phyloP scores from a whole-genome alignment of 2,329 filamentous ascomycete species.

The Ilyonectria robusta region DNA sequence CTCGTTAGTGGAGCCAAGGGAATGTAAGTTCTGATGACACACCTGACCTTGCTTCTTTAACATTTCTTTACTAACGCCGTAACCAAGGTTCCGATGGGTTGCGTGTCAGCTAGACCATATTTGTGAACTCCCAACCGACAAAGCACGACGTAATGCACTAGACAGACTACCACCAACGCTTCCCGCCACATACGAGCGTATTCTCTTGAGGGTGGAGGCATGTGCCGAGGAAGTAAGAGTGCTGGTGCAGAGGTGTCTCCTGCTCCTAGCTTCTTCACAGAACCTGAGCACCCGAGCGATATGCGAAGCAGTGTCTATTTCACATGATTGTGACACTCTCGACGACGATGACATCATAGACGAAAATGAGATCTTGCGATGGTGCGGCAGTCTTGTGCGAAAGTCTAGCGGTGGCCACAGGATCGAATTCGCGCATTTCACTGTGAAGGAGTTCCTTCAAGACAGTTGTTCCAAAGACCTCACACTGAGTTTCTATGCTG shows the following conservation, averaged over 20 bases:
- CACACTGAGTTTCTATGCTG: neutral
- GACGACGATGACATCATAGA: conserved; percentile 14
- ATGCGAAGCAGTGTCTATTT: conserved; percentile 17
- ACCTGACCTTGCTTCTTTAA: too few relatives aligned
- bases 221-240: neutral
- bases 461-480: neutral
- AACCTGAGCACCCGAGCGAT: neutral
- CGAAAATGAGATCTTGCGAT: neutral
- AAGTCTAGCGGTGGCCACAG: neutral
- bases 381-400: neutral
- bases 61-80: neutral
- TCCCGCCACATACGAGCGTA: conserved; percentile 15
- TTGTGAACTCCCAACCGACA: conserved; percentile 13
- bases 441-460: conserved; percentile 5
- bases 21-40: conserved; percentile 14
- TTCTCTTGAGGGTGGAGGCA: neutral
- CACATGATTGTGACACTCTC: neutral
- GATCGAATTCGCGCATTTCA: conserved; percentile 15
- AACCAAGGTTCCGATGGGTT: conserved; percentile 25
- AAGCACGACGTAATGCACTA: conserved; percentile 2
- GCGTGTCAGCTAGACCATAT: conserved; percentile 22
- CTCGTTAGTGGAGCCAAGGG: neutral
- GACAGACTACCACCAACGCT: conserved; percentile 19
- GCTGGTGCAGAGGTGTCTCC: neutral
- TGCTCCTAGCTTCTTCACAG: neutral